These are phyloP conservation scores for Yamadazyma aaseri DNA, from an alignment of 1,139 yeast species.

Conservation along the genomic window DNA sequence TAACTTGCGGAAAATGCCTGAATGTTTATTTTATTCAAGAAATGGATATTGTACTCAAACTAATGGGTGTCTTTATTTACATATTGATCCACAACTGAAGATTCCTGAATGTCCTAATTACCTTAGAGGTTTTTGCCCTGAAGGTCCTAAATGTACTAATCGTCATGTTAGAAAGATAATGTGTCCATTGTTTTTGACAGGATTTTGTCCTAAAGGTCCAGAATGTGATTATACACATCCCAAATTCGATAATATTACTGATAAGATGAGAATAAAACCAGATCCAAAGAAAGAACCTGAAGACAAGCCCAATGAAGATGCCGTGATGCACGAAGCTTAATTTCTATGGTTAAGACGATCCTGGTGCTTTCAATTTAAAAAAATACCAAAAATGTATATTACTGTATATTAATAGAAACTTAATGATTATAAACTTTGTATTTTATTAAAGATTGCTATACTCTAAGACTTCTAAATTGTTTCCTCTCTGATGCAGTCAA, in stretches of 20 bases:
- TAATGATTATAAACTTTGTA: neutral
- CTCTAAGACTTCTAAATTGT: slow-evolving; percentile 49
- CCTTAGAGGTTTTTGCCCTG: slow-evolving; percentile 86
- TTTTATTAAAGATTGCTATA: slow-evolving; percentile 17
- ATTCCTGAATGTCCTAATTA: slow-evolving; percentile 86
- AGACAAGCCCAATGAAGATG: no score
- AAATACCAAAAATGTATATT: slow-evolving; percentile 2
- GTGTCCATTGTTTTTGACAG: slow-evolving; percentile 84
- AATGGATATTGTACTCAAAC: slow-evolving; percentile 93
- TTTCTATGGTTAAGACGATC: no score
- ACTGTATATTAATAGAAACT: slow-evolving; percentile 1
- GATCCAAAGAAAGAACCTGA: slow-evolving; percentile 25
- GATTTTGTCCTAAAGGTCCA: slow-evolving; percentile 84
- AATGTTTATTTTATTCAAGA: slow-evolving; percentile 82
- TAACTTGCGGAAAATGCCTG: slow-evolving; percentile 94
- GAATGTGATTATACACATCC: slow-evolving; percentile 64
- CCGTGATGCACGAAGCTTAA: no score
- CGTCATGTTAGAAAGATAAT: slow-evolving; percentile 76
- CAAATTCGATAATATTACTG: slow-evolving; percentile 48
- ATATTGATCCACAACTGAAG: slow-evolving; percentile 84
- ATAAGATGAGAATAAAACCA: slow-evolving; percentile 50
- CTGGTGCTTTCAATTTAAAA: neutral
- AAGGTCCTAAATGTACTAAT: slow-evolving; percentile 83
- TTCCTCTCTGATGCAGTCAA: slow-evolving; percentile 74
- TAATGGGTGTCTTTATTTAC: slow-evolving; percentile 91